Conservation (phyloP, 805 yeast species). For the Zygoascus flipseniorum region DNA sequence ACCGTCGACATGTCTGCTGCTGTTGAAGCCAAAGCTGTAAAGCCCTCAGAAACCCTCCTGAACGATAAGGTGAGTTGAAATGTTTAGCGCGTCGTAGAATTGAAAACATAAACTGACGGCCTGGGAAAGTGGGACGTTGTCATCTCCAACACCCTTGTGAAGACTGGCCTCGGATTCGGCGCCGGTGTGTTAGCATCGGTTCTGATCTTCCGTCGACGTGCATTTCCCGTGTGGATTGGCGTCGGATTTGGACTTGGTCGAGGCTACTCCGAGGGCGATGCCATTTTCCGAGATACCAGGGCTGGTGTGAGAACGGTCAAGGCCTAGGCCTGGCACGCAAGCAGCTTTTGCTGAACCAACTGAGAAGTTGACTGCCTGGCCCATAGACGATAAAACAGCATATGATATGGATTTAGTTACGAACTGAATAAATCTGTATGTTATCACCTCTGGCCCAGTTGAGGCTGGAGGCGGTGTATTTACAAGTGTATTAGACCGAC, state of each 20-base stretch:
- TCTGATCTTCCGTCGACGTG: slow-evolving; percentile 81
- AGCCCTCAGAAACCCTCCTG: slow-evolving; percentile 27
- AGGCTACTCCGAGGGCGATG: slow-evolving; percentile 97
- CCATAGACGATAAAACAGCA: not conserved
- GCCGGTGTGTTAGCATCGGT: slow-evolving; percentile 93
- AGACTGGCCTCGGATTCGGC: slow-evolving; percentile 94
- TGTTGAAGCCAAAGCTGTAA: slow-evolving; percentile 7
- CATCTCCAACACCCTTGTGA: slow-evolving; percentile 85
- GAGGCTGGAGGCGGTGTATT: too few species aligned
- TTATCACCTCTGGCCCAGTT: too few species aligned
- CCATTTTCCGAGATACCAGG: slow-evolving; percentile 60
- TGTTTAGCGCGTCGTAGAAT: not conserved
- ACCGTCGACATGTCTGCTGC: slow-evolving; percentile 8
- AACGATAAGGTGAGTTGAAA: slow-evolving; percentile 30
- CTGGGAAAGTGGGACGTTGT: slow-evolving; percentile 80
- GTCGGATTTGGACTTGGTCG: slow-evolving; percentile 96
- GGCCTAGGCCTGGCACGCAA: slow-evolving; percentile 18
- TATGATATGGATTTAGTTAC: not conserved
- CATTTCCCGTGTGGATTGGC: slow-evolving; percentile 98
- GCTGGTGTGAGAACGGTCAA: slow-evolving; percentile 27
- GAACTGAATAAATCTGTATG: not conserved
- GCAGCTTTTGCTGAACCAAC: not conserved
- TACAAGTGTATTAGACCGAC: too few species aligned
- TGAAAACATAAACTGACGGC: not conserved
- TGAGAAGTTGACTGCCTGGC: not conserved